Evolutionary conservation across 2,329 filamentous ascomycete species (phyloP), one percentile per base, ranked within the genome.

Genomic region (Cordyceps cicadae): DNA sequence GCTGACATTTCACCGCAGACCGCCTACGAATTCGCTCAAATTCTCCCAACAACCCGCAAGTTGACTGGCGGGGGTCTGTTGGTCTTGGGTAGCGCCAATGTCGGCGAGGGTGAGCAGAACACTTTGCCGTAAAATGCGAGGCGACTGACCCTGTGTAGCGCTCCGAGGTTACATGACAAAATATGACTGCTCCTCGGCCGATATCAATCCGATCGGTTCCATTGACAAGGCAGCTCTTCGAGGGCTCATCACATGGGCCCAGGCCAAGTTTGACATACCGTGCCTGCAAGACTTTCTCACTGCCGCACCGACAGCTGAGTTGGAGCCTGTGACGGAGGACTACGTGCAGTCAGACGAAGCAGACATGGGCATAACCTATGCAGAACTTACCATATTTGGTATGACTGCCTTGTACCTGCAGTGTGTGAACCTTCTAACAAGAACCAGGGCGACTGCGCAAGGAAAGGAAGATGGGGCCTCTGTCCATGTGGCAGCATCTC

Each of bases 231-330:
- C 79, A 2, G 87, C 90, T 65, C 77, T 88, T 2, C 87, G 84
- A 67, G 71, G 76, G 17, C 89, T 90, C 72, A 85, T 88, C 63
- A 71, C 70, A 41, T 89, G 82, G 77, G 79, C 83, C 2, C 69
- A 76, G 21, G 73, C 73, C 21, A 74, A 77, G 24, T 89, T 87
- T 71, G 70, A 79, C 6, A 74, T 90, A 2, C 85, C 85, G 0
- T 84, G 89, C 54, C 75, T 89, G 39, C 71, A 80, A 7, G 79
- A 83, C 21, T 90, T 90, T 72, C 73, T 90, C 59, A 74, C 80
- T 32, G 85, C 83, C 0, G 77, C 74, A 0, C 82, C 82, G 3
- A 81, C 80, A 0, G 82, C 82, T 7, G 82, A 85, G 66, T 73
- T 80, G 0, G 70, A 76, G 4, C 76, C 75, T 0, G 69, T 77